Conservation (phyloP, 495 filamentous ascomycete genomes). For the Podospora sp. region DNA sequence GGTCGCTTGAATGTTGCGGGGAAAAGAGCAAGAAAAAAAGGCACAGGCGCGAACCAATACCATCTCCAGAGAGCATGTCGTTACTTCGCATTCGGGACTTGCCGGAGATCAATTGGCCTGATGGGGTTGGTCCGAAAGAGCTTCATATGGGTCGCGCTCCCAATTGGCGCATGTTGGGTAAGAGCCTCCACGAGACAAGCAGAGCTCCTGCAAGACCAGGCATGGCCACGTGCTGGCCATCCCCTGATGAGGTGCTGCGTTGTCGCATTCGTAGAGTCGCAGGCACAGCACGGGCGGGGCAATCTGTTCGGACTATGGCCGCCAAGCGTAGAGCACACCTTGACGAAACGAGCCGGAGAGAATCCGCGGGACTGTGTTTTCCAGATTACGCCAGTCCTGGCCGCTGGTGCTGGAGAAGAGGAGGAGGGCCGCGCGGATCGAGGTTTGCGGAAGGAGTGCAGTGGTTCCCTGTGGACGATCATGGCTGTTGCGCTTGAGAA, state of each 20-base stretch:
- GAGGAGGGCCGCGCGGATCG: background rate
- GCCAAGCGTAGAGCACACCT: background rate
- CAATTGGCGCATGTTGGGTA: background rate
- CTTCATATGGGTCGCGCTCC: too few relatives aligned
- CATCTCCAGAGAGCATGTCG: too few relatives aligned
- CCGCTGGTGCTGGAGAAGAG: background rate
- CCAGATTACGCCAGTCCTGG: background rate
- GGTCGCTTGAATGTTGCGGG: background rate
- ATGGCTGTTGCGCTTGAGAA: too few relatives aligned
- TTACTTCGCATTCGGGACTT: too few relatives aligned
- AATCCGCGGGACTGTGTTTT: background rate
- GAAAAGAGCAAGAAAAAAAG: background rate
- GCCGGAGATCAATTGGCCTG: too few relatives aligned
- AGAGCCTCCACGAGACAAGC: background rate
- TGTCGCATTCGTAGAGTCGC: background rate
- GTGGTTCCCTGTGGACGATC: too few relatives aligned
- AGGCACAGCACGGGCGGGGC: background rate
- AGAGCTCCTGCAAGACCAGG: background rate
- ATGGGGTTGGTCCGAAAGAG: too few relatives aligned
- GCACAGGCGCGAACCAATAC: too few relatives aligned
- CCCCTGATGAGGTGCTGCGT: too few relatives aligned
- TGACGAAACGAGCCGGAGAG: background rate
- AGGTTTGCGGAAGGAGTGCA: background rate
- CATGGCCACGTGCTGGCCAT: background rate
- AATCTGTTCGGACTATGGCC: background rate